Evolutionary conservation across 2,329 filamentous ascomycete genomes (phyloP), one percentile per base, ranked within the genome.

Genomic region (Aspergillus quadrilineatus): DNA sequence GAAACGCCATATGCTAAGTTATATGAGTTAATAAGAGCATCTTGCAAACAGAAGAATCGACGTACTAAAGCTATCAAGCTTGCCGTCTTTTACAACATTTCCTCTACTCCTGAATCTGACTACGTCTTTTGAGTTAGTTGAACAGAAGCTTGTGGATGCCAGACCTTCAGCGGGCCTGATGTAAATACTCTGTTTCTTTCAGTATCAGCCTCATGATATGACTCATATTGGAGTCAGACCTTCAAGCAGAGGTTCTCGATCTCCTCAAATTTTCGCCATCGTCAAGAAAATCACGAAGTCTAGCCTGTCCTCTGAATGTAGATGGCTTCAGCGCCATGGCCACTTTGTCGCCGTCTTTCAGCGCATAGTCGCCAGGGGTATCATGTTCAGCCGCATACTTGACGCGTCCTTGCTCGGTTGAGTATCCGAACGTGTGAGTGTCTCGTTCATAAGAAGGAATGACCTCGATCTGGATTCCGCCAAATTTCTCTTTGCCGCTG

Each of bases 391-490:
- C 42, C 22, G n/a, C 28, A n/a, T 9, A 10, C 34, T 14, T 12
- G 42, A 26, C 8, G 4, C 10, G 9, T 26, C 4, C 22, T 14
- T 14, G 42, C 17, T 14, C 17, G 10, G 8, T 4, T n/a, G 4
- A 10, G 42, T 6, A 10, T 12, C 6, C 6, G 9, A 28, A 44
- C 12, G 17, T 12, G 42, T 44, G 10, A 6, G 6, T 12, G 10
- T 28, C 28, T 26, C 10, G 14, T 14, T 26, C 42, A 44, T 44
- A n/a, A 14, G 42, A 44, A 10, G 48, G 36, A 26, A 50, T 42
- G 6, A 50, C 34, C 34, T 50, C 32, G 12, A 50, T 36, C 22
- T 50, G 48, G 28, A 50, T 50, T 9, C 48, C 48, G 22, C 48
- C 48, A 50, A 50, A 22, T 6, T 10, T 15, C 17, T 50, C 48